A percentile compares a stretch with the other conserved stretches of the same genome.
Conservation (phyloP, 2,329 filamentous ascomycete species). For the Diplodia corticola region DNA sequence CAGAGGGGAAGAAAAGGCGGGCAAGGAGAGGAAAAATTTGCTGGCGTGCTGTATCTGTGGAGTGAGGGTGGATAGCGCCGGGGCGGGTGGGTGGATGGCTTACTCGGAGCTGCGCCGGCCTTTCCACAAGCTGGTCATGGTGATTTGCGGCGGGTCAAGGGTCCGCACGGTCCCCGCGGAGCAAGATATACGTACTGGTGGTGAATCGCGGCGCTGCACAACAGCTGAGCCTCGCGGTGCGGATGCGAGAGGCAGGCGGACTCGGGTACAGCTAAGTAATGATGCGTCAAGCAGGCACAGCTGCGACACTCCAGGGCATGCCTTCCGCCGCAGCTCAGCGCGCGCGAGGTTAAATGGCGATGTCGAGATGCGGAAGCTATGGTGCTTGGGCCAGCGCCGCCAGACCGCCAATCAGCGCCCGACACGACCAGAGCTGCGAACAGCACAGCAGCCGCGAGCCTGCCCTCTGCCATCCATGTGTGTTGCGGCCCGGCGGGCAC, state of each 20-base stretch:
- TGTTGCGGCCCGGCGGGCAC: slow-evolving; percentile 18
- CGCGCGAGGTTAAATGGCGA: neutral
- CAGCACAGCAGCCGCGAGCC: slow-evolving; percentile 14
- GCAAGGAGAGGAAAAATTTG: slow-evolving; percentile 25
- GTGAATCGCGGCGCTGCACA: slow-evolving; percentile 10
- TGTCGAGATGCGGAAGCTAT: slow-evolving; percentile 16
- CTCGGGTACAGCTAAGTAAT: neutral
- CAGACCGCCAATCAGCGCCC: slow-evolving; percentile 17
- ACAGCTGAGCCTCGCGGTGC: neutral
- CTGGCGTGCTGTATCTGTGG: slow-evolving; percentile 23
- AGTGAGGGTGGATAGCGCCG: slow-evolving; percentile 24
- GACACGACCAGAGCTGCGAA: slow-evolving; percentile 19
- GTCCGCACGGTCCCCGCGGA: slow-evolving; percentile 9
- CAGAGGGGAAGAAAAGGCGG: slow-evolving; percentile 22
- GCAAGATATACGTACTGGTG: slow-evolving; percentile 16
- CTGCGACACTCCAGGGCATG: neutral
- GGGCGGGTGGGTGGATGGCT: slow-evolving; percentile 29
- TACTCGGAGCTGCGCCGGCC: slow-evolving; percentile 43
- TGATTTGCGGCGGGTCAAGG: slow-evolving; percentile 23
- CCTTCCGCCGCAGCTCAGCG: neutral
- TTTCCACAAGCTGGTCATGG: slow-evolving; percentile 43
- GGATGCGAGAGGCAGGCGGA: neutral
- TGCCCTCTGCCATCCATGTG: neutral
- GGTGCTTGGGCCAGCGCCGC: neutral
- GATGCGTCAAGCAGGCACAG: slow-evolving; percentile 5